phyloP scores from a whole-genome alignment of 2,329 filamentous ascomycete species.

The Trichoderma pleuroti region DNA sequence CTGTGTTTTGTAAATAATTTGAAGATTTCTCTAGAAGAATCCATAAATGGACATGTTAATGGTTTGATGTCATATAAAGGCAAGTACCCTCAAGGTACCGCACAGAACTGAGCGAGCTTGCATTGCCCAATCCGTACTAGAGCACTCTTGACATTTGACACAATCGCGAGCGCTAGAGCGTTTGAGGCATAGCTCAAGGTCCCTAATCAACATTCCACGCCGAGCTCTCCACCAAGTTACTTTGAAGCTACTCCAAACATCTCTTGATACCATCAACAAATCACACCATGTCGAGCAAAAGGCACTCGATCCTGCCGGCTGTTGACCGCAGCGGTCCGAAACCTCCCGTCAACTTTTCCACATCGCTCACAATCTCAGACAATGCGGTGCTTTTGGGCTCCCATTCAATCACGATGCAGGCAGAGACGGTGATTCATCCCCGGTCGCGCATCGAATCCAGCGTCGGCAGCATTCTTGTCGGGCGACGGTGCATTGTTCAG shows the following conservation, averaged over 20 bases:
- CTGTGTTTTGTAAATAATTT: neutral
- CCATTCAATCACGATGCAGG: slow-evolving; percentile 73
- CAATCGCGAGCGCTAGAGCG: neutral
- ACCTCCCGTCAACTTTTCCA: slow-evolving; percentile 60
- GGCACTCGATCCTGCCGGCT: slow-evolving; percentile 54
- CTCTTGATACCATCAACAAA: neutral
- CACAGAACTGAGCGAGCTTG: neutral
- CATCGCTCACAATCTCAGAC: slow-evolving; percentile 59
- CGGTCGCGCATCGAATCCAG: slow-evolving; percentile 75
- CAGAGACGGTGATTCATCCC: slow-evolving; percentile 81
- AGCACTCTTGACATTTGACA: neutral
- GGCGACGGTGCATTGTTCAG: slow-evolving; percentile 75
- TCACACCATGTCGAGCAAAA: slow-evolving; percentile 43
- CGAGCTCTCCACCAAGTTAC: neutral
- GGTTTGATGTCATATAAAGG: neutral
- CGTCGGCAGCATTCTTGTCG: slow-evolving; percentile 74
- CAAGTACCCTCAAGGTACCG: neutral
- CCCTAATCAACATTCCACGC: neutral
- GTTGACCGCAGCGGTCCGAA: slow-evolving; percentile 53
- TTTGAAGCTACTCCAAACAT: neutral
- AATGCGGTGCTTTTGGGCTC: slow-evolving; percentile 64
- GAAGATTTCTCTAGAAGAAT: neutral
- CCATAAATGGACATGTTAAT: neutral
- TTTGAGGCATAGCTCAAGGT: neutral
- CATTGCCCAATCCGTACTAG: neutral